These are phyloP conservation scores for Lachancea nothofagi DNA, from an alignment of 805 yeast species.

Conservation along the genomic window DNA sequence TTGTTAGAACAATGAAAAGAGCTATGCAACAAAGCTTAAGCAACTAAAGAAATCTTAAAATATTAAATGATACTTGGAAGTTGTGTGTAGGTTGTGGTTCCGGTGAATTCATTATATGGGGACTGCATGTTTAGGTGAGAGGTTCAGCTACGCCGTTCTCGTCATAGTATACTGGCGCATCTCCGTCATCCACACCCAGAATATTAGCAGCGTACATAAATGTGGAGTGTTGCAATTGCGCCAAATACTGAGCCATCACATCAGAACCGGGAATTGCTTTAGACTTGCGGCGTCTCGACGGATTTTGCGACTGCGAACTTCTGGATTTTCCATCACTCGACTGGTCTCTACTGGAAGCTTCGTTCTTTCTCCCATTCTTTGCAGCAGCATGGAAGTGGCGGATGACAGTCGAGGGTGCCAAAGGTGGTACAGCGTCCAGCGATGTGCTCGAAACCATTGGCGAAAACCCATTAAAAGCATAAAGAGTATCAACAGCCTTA, in stretches of 20 bases:
- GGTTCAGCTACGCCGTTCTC: conserved; percentile 10
- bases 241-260: conserved; percentile 73
- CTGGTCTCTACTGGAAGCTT: background rate
- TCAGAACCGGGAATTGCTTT: conserved; percentile 52
- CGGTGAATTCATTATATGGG: background rate
- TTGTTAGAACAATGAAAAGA: no score
- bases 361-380: conserved; percentile 9
- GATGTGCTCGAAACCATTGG: conserved; percentile 17
- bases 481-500: background rate
- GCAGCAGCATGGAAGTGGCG: conserved; percentile 15
- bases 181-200: conserved; percentile 42
- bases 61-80: no score
- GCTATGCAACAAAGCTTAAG: no score
- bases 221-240: conserved; percentile 63
- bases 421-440: conserved; percentile 22
- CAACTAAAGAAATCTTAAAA: no score
- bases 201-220: conserved; percentile 49
- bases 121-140: background rate
- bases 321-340: conserved; percentile 6
- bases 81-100: background rate
- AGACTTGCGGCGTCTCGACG: conserved; percentile 8
- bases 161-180: conserved; percentile 18
- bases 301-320: conserved; percentile 4
- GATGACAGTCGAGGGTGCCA: conserved; percentile 24
- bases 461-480: conserved; percentile 12